These are phyloP conservation scores for Aureoboletus auriporus DNA, from an alignment of 768 basidiomycete species.

Conservation along the genomic window DNA sequence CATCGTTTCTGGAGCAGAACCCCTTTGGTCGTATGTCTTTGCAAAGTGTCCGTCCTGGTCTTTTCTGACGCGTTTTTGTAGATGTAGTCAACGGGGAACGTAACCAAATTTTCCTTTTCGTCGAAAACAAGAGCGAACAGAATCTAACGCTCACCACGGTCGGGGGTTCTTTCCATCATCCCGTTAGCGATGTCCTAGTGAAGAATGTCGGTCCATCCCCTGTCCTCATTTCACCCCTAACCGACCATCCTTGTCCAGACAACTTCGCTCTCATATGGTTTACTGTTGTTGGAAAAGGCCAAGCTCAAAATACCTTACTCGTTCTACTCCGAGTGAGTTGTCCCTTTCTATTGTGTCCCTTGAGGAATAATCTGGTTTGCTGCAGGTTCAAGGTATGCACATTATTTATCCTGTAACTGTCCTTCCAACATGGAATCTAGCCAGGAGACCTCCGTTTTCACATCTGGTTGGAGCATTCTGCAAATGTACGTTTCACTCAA, in stretches of 20 bases:
- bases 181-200: slow-evolving; percentile 57
- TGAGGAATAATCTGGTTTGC: slow-evolving; percentile 3
- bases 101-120: slow-evolving; percentile 57
- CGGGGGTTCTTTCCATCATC: slow-evolving; percentile 64
- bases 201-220: slow-evolving; percentile 58
- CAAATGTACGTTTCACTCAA: slow-evolving; percentile 44
- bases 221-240: not conserved
- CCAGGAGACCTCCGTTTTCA: slow-evolving; percentile 71
- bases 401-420: not conserved
- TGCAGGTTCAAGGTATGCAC: slow-evolving; percentile 57
- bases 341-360: not conserved
- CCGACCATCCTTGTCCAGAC: slow-evolving; percentile 40
- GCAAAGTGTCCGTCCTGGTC: slow-evolving; percentile 1
- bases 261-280: slow-evolving; percentile 49
- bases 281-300: slow-evolving; percentile 50
- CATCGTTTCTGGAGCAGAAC: slow-evolving; percentile 68
- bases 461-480: slow-evolving; percentile 70
- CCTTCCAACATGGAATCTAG: slow-evolving; percentile 33
- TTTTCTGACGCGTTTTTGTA: slow-evolving; percentile 28
- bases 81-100: slow-evolving; percentile 83
- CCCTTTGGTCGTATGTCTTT: slow-evolving; percentile 67
- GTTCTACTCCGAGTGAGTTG: slow-evolving; percentile 79
- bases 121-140: slow-evolving; percentile 74
- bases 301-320: slow-evolving; percentile 65
- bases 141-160: slow-evolving; percentile 66